Base-by-base conservation (phyloP, 768 basidiomycete genomes). In the Hypholoma sublateritium region DNA sequence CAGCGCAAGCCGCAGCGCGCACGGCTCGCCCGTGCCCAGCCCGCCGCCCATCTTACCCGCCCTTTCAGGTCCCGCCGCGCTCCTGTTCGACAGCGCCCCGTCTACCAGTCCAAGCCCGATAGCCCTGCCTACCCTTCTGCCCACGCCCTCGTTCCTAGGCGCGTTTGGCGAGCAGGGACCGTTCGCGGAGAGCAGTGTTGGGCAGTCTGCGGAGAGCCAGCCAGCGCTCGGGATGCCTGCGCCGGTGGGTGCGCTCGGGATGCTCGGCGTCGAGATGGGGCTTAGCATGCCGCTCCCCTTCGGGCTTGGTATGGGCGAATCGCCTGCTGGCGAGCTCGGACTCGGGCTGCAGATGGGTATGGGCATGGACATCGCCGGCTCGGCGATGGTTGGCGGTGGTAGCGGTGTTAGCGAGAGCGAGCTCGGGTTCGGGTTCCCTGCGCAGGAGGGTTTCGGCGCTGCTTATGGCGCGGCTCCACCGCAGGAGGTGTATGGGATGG, bases 351-450 rank as follows among this genome's bases (percentile, higher is more conserved):
- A 5, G 2, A 41, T 56, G 47, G 49, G 17, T 17, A 44, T 51
- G 39, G 39, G 17, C 1, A 35, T 55, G 53, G 25, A 21, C 4
- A 25, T 56, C 16, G 16, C 46, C 5, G 14, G 14, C 11, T n/a
- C 35, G 43, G 16, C n/a, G 8, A 53, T 60, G 55, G 11, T 8
- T 39, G 57, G 55, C 41, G 11, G 17, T 9, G 47, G 44, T 2
- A 25, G 39, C 32, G 28, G 17, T 4, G 8, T 51, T 7, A 65
- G 57, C 36, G 65, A 65, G 60, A 63, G 62, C 34, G 65, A 65
- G 46, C 48, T 65, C 4, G 65, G 62, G 21, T 65, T 65, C 48
- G 65, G 62, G 21, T 65, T 65, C 28, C 62, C 53, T 52, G 46
- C 59, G 4, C 58, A 61, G 49, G 62, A 60, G 21, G 57, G 50